These are phyloP conservation scores for Echeveria elegans DNA, from an alignment of 164 flowering plant genomes.

Conservation along the genomic window DNA sequence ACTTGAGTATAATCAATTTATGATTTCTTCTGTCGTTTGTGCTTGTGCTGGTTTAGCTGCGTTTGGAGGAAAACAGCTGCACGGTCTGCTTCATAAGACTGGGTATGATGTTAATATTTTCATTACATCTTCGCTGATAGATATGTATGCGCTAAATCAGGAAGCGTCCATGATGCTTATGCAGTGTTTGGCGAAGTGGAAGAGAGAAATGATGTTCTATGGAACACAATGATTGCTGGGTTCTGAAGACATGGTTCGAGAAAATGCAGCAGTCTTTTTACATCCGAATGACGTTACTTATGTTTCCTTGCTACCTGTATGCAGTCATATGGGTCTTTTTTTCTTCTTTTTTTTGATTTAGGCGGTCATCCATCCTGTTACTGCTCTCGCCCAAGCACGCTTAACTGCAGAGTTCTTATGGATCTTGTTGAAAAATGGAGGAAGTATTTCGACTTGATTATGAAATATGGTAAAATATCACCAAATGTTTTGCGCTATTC, in stretches of 20 bases:
- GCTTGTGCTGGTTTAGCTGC: slow-evolving; percentile 78
- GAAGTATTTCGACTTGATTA: slow-evolving; percentile 48
- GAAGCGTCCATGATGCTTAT: slow-evolving; percentile 55
- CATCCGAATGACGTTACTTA: slow-evolving; percentile 63
- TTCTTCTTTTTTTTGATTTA: no score
- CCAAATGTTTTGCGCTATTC: slow-evolving; percentile 62
- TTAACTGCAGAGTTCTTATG: no score
- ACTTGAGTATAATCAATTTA: slow-evolving; percentile 38
- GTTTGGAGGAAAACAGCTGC: slow-evolving; percentile 72
- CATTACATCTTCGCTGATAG: slow-evolving; percentile 61
- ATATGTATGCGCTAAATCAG: slow-evolving; percentile 89
- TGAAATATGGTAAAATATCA: slow-evolving; percentile 25
- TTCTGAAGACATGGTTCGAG: slow-evolving; percentile 81
- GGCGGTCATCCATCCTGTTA: no score
- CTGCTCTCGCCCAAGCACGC: no score
- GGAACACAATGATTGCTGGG: slow-evolving; percentile 85
- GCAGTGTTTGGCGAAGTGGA: slow-evolving; percentile 31
- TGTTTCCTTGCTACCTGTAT: slow-evolving; percentile 62
- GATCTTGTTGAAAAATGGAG: slow-evolving; percentile 54
- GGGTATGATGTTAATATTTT: slow-evolving; percentile 45
- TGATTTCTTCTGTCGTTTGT: slow-evolving; percentile 52
- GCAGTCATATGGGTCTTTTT: slow-evolving; percentile 65
- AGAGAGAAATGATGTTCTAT: slow-evolving; percentile 39
- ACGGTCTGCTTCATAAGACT: slow-evolving; percentile 38
- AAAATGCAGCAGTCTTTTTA: slow-evolving; percentile 68